Evolutionary conservation across 805 yeast genomes (phyloP), one percentile per base, ranked within the genome.

Genomic region (Cyberlindnera saturnus): DNA sequence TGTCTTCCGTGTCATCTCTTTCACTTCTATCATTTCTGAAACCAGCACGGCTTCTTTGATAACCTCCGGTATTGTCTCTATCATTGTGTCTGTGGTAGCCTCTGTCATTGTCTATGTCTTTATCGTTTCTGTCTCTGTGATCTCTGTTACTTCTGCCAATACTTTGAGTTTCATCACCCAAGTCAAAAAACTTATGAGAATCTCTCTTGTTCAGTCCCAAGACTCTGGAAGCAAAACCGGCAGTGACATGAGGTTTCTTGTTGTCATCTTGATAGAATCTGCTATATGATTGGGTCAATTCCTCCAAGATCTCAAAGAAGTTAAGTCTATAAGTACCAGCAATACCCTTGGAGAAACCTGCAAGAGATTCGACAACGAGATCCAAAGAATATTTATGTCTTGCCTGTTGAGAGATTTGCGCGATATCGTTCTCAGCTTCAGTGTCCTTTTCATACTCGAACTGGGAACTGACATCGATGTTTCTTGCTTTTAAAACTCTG

Each of bases 401-500:
- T 32, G 56, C 48, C 10, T 48, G 41, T 6, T 49, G 45, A 2
- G 61, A 51, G 10, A 67, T 48, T 35, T 57, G 61, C 11, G 59
- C 53, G 18, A 55, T 45, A 9, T 56, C 55, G 6, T 54, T 60
- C 47, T 65, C 70, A 32, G 60, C 59, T 36, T 66, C 73, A 13
- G 56, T 57, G 31, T 56, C 58, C 14, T 67, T 57, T 31, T 65
- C 66, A 50, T 71, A 75, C 9, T 66, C 61, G 29, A 55, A 57
- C 42, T 61, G 67, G 36, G 74, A 70, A 13, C 67, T 55, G 46
- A 86, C 81, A 28, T 59, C 63, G 55, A 87, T 77, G 37, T 79
- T 80, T 57, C 75, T 77, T 44, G 71, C 61, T 38, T 65, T 61
- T 56, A 87, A 71, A 3, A 67, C 65, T 33, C 65, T 62, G 33